Evolutionary conservation across 768 basidiomycete species (phyloP).

Genomic region (Suillus tomentosus): DNA sequence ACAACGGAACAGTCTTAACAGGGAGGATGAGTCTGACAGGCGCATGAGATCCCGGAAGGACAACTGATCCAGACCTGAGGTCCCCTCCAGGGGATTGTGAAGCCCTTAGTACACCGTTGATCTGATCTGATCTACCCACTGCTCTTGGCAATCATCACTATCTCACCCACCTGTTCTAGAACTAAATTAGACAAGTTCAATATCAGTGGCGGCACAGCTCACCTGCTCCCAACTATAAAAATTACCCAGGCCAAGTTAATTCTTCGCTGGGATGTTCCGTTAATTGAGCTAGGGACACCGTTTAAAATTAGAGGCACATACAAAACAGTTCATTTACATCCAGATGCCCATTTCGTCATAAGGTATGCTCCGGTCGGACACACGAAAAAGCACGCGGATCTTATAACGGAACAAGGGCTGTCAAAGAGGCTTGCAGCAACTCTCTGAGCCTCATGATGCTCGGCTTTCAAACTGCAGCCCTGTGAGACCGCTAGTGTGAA

Average conservation of each 20-base stretch:
- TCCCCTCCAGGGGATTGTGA: slow-evolving; percentile 26
- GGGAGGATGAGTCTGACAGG: neutral
- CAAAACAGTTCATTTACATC: slow-evolving; percentile 29
- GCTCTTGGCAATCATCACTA: slow-evolving; percentile 28
- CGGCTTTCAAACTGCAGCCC: slow-evolving; percentile 6
- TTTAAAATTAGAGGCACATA: slow-evolving; percentile 5
- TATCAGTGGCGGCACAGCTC: neutral
- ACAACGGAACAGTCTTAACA: slow-evolving; percentile 21
- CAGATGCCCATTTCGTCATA: slow-evolving; percentile 22
- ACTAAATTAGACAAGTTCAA: neutral
- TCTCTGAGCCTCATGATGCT: slow-evolving; percentile 26
- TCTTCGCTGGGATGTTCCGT: slow-evolving; percentile 13
- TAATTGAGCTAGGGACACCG: neutral
- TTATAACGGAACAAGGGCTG: slow-evolving; percentile 35
- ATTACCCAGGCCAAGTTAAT: slow-evolving; percentile 21
- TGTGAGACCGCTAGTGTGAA: neutral
- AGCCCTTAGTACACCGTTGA: slow-evolving; percentile 29
- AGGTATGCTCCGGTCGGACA: slow-evolving; percentile 21
- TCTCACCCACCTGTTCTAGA: slow-evolving; percentile 24
- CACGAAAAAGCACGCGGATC: slow-evolving; percentile 41
- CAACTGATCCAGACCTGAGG: no score
- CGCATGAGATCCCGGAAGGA: no score
- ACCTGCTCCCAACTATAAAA: slow-evolving; percentile 20
- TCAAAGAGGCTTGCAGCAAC: slow-evolving; percentile 32
- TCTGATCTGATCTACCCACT: slow-evolving; percentile 19